Conservation (phyloP, 129 eudicot genomes). For the Ambrosia trifida region DNA sequence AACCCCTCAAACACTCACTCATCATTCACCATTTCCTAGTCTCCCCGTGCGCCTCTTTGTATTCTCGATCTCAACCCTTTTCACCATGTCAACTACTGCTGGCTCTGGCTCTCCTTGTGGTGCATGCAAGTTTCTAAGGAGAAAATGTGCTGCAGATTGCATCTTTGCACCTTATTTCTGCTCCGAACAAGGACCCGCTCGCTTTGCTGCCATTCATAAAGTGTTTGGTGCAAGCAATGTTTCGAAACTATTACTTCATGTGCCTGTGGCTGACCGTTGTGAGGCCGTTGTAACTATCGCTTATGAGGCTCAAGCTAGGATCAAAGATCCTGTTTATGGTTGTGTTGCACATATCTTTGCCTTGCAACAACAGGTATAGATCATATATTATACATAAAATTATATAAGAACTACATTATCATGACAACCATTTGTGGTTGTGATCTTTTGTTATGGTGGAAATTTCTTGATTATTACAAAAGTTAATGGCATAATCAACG, state of each 20-base stretch:
- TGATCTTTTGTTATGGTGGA: neutral
- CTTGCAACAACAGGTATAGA: slow-evolving; percentile 80
- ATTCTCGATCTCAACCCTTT: neutral
- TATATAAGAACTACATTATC: neutral
- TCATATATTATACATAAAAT: neutral
- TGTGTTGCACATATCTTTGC: slow-evolving; percentile 96
- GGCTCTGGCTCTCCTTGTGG: slow-evolving; percentile 94
- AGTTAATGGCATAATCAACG: no score
- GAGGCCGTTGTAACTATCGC: slow-evolving; percentile 99
- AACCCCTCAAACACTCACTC: slow-evolving; percentile 34
- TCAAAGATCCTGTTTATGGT: slow-evolving; percentile 95
- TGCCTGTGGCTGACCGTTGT: slow-evolving; percentile 78
- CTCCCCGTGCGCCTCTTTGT: slow-evolving; percentile 53
- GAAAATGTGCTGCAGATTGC: slow-evolving; percentile 92
- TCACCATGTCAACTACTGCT: slow-evolving; percentile 41
- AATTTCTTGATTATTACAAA: no score
- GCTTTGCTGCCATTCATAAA: slow-evolving; percentile 97
- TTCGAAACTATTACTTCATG: slow-evolving; percentile 69
- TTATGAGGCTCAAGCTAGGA: slow-evolving; percentile 97
- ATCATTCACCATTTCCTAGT: slow-evolving; percentile 69
- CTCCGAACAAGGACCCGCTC: slow-evolving; percentile 91
- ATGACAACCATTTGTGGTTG: neutral
- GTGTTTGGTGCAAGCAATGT: slow-evolving; percentile 99
- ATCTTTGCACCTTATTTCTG: slow-evolving; percentile 94
- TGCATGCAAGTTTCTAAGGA: slow-evolving; percentile 94